phyloP scores from a whole-genome alignment of 1,284 basidiomycete genomes.

The Sphagnurus paluster region DNA sequence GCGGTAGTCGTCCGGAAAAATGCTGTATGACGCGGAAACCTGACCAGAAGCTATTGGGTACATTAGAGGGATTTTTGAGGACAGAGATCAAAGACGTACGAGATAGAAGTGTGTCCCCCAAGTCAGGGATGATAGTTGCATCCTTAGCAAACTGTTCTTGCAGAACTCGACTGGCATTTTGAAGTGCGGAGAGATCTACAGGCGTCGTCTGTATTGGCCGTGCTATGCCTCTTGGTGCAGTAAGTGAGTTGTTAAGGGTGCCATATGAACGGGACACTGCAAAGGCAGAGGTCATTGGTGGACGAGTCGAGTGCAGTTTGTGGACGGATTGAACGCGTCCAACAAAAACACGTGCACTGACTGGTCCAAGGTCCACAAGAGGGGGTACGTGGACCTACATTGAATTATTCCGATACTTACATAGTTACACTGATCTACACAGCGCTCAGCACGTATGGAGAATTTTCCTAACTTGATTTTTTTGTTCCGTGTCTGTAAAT shows the following conservation, averaged over 20 bases:
- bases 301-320: slow-evolving; percentile 1
- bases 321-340: slow-evolving; percentile 13
- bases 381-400: background rate
- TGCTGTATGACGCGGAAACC: slow-evolving; percentile 74
- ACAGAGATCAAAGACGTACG: slow-evolving; percentile 37
- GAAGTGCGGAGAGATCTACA: slow-evolving; percentile 61
- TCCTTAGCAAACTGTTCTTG: slow-evolving; percentile 71
- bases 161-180: slow-evolving; percentile 64
- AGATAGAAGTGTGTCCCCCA: slow-evolving; percentile 61
- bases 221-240: background rate
- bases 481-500: too few species aligned
- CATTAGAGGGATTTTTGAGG: slow-evolving; percentile 10
- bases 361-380: slow-evolving; percentile 1
- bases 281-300: slow-evolving; percentile 29
- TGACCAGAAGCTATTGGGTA: slow-evolving; percentile 51
- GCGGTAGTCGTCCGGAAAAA: slow-evolving; percentile 76
- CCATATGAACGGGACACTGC: slow-evolving; percentile 24
- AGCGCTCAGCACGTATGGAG: too few species aligned
- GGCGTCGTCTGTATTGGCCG: slow-evolving; percentile 26
- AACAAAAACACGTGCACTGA: slow-evolving; percentile 10
- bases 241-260: slow-evolving; percentile 5
- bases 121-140: slow-evolving; percentile 68
- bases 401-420: too few species aligned
- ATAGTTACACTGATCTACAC: too few species aligned
- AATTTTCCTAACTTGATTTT: too few species aligned